Percentiles rank a stretch among this genome's conserved stretches.
phyloP scores from a whole-genome alignment of 2,329 filamentous ascomycete genomes.

The Trichoderma simmonsii region DNA sequence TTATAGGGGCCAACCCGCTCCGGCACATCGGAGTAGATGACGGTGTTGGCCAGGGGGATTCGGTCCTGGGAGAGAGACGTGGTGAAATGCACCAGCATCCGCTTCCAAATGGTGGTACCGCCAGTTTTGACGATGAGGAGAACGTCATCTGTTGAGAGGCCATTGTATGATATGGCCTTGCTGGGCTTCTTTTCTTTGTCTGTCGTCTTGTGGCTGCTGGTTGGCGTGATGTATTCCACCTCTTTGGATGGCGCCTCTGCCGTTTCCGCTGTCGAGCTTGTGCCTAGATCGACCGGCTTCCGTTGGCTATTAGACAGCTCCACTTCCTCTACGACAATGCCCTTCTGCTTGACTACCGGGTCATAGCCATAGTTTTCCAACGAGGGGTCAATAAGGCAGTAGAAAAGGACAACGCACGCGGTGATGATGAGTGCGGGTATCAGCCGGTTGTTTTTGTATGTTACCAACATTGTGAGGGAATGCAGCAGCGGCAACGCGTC shows the following conservation, averaged over 20 bases:
- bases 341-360: not conserved
- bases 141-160: conserved; percentile 23
- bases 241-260: not conserved
- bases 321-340: conserved; percentile 2
- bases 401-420: conserved; percentile 21
- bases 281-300: not conserved
- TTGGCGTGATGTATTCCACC: conserved; percentile 2
- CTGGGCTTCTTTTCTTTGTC: not conserved
- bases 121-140: conserved; percentile 28
- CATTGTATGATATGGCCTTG: conserved; percentile 14
- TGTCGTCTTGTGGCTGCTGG: not conserved
- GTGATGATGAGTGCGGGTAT: conserved; percentile 26
- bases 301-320: not conserved
- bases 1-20: conserved; percentile 23
- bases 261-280: not conserved
- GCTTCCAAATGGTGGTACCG: conserved; percentile 27
- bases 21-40: conserved; percentile 26
- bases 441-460: conserved; percentile 26
- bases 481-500: not conserved
- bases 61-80: conserved; percentile 21
- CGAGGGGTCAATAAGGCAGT: conserved; percentile 23
- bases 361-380: conserved; percentile 18
- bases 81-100: conserved; percentile 26
- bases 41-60: conserved; percentile 20
- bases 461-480: conserved; percentile 21